phyloP scores from a whole-genome alignment of 306 rosid species.

The Pyrus pyrifolia region DNA sequence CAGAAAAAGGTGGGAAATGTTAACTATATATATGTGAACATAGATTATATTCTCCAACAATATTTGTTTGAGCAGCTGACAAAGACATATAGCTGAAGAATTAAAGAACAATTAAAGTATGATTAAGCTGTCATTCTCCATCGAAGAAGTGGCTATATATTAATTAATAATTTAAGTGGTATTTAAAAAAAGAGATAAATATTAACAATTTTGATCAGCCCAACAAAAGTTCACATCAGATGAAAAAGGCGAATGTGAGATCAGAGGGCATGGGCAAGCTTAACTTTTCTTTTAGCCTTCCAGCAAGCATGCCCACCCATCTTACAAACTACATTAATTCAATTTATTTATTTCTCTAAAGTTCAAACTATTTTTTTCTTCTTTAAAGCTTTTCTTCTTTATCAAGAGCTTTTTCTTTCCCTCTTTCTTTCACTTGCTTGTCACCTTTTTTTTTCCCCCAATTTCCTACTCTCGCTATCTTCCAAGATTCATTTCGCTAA shows the following conservation, averaged over 20 bases:
- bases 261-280: constrained; percentile 55
- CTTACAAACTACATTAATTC: background rate
- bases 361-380: background rate
- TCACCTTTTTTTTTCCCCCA: constrained; percentile 8
- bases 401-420: constrained; percentile 13
- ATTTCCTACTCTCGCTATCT: constrained; percentile 28
- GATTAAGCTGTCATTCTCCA: constrained; percentile 27
- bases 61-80: background rate
- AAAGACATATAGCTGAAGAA: background rate
- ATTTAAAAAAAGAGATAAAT: background rate
- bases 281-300: constrained; percentile 24
- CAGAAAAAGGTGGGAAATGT: background rate
- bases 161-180: too few relatives aligned
- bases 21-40: background rate
- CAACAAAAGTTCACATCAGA: constrained; percentile 66
- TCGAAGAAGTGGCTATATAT: background rate
- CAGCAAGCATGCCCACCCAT: constrained; percentile 19
- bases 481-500: constrained; percentile 32
- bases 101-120: background rate
- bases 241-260: constrained; percentile 51
- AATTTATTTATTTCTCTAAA: background rate
- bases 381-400: constrained; percentile 37
- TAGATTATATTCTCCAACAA: background rate
- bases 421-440: constrained; percentile 14
- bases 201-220: constrained; percentile 32